Base-by-base conservation (phyloP, 768 basidiomycete species). In the Termitomyces heimii region DNA sequence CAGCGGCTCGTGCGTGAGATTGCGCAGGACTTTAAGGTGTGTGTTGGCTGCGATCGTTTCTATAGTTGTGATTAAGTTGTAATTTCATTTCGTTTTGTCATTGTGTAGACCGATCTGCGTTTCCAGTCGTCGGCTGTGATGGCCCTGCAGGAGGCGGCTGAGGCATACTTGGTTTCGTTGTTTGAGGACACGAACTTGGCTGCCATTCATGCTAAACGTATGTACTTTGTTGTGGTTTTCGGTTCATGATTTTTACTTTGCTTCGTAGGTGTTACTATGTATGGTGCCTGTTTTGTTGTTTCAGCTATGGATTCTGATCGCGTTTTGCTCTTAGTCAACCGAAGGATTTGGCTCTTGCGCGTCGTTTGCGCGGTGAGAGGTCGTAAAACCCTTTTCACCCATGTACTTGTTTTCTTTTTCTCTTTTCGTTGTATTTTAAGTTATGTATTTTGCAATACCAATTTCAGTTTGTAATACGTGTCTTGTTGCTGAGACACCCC, bases 1-100 rank as follows among this genome's bases (percentile, higher is more conserved):
- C 89, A 91, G 73, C 79, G 88, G 63, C 79, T 91, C 57, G 89
- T 90, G 56, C 85, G 84, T 67, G 81, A 86, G 70, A 85, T 87
- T 62, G 83, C 85, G 10, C 82, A 86, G 70, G 83, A 84, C 70
- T 85, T 86, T 14, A 37, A 37, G 37, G 37, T 37, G 7, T 18
- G 37, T n/a, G 16, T 7, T 37, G 16, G 37, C 37, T 37, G 37
- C 37, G 37, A 37, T 37, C 37, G 18, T 37, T 37, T 18, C n/a
- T n/a, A n/a, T n/a, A n/a, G n/a, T n/a, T n/a, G n/a, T n/a, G n/a
- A n/a, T n/a, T n/a, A 37, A 37, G 37, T 37, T 18, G 16, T 37
- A 18, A 37, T 37, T 37, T 37, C 37, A 37, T 37, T 37, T 18
- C 6, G 37, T 18, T 18, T 10, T 5, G 16, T 16, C 37, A 5